Evolutionary conservation across 176 grass and related monocot species (phyloP), one percentile per base, ranked within the genome.

Genomic region (Typha latifolia): DNA sequence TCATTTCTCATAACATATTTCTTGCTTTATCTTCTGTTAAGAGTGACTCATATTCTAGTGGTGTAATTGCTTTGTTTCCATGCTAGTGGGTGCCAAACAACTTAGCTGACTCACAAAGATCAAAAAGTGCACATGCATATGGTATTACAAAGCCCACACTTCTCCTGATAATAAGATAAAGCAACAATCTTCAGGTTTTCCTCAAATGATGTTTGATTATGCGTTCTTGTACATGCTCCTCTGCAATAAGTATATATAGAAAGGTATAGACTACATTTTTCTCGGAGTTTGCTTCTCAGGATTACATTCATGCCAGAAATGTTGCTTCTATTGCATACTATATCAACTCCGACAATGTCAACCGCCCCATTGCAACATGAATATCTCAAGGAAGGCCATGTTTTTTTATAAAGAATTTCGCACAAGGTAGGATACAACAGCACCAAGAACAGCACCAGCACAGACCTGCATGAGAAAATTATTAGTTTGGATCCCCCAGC

Each of bases 381-480:
- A 59, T 16, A 22, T n/a, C 5, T 19, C 20, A 59, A 22, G 0
- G 20, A n/a, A 57, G 14, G 53, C 0, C 20, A 11, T 67, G 53
- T 49, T 77, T 48, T 71, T 68, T 87, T 74, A 90, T 78, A 90
- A 68, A 83, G 84, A 77, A 66, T 73, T 87, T 55, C 78, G 84
- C 64, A 83, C 77, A 15, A 93, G 67, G 69, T 77, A 90, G 1
- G 89, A 81, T 27, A 93, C 62, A 50, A 69, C 68, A 69, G 84
- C 86, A 63, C 95, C 95, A 63, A 94, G 81, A 62, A 99, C 20
- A 14, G 86, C 89, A 80, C 95, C 95, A 14, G 72, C 71, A 81
- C 79, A 83, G 79, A 99, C 95, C 95, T 99, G 66, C 62, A 53
- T 2, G 5, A 22, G 19, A 69, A 24, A 27, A 16, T 16, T 12